Evolutionary conservation across 345 rosid species (phyloP), one percentile per base, ranked within the genome.

Genomic region (Schrenkiella parvula): DNA sequence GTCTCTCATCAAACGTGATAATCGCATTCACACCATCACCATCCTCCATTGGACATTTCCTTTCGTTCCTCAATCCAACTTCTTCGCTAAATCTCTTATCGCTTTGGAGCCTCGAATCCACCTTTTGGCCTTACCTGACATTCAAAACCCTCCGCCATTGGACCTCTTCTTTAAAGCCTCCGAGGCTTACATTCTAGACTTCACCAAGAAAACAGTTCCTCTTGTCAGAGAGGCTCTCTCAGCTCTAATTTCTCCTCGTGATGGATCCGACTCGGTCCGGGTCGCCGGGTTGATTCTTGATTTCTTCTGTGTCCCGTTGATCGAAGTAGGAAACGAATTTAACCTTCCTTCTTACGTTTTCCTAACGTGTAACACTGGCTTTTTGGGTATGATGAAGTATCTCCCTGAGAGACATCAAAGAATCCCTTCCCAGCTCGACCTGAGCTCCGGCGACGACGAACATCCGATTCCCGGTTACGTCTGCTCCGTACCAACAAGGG

Each of bases 321-420:
- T 88, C 14, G 77, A 81, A 37, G 75, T 79, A 0, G 89, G 74
- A 0, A 48, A 68, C 6, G 83, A 82, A 6, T 56, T 84, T 35
- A 59, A 50, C 35, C 78, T 86, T n/a, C 86, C 91, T 59, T 84
- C 81, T 28, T 86, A 86, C 74, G 63, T 86, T 11, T 83, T 73
- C 66, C 26, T 55, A 3, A 78, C 88, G 14, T 2, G 43, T 64
- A 80, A 64, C 35, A 75, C 88, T 14, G 77, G 43, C 66, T 79
- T 64, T 23, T 55, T 81, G 44, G 64, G 68, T 62, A 44, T 89
- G 70, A 66, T 81, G 80, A 51, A 72, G 21, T 80, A 84, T 37
- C 72, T 81, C 8, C 82, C 78, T 1, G 48, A 42, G 35, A 71
- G 80, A 32, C 82, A 82, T 52, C 17, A 57, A 15, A 59, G 41